A percentile compares a stretch with the other conserved stretches of the same genome.
These are phyloP conservation scores for Stellera chamaejasme DNA, from an alignment of 345 rosid genomes.

Conservation along the genomic window DNA sequence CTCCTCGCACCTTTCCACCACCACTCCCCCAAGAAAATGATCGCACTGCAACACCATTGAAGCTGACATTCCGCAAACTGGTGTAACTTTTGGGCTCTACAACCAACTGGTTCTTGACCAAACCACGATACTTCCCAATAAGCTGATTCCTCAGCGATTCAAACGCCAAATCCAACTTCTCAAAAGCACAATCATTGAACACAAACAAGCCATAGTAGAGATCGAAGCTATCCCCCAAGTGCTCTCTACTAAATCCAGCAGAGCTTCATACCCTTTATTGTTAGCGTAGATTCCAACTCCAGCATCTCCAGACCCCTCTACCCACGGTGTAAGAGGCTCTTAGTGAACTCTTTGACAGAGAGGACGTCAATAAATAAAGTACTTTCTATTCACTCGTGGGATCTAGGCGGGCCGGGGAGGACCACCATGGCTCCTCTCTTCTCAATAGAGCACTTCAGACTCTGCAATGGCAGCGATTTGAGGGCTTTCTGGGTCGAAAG, in stretches of 20 bases:
- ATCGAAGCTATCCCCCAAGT: constrained; percentile 67
- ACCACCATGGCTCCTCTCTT: too few species aligned
- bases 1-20: too few species aligned
- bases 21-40: too few species aligned
- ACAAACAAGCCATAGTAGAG: constrained; percentile 69
- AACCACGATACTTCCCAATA: constrained; percentile 44
- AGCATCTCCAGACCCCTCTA: constrained; percentile 38
- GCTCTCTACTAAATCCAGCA: constrained; percentile 43
- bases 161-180: constrained; percentile 60
- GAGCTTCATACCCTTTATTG: constrained; percentile 42
- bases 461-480: constrained; percentile 42
- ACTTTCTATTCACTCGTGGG: too few species aligned
- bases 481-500: constrained; percentile 41
- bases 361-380: constrained; percentile 71
- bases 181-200: constrained; percentile 52
- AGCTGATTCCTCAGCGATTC: constrained; percentile 46
- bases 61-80: background rate
- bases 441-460: constrained; percentile 52
- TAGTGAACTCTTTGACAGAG: constrained; percentile 66
- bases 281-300: constrained; percentile 43
- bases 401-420: too few species aligned
- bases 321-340: constrained; percentile 47
- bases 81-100: constrained; percentile 6
- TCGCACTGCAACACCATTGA: constrained; percentile 8
- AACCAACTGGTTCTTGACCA: constrained; percentile 35